Conservation (phyloP, 768 basidiomycete species). For the Amanita subjunquillea region DNA sequence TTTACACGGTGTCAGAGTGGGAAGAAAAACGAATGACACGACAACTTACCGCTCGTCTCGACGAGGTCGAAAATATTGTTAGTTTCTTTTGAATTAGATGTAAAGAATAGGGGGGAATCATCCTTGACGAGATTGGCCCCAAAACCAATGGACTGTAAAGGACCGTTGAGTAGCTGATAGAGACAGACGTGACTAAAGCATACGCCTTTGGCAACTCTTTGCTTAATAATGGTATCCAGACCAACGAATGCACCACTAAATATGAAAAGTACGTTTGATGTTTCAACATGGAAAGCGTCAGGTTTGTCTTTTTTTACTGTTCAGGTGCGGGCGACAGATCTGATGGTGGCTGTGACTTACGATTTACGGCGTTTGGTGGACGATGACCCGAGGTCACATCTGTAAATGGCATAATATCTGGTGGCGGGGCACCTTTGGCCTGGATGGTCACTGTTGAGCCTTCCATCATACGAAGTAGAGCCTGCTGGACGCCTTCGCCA, state of each 20-base stretch:
- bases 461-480: conserved; percentile 89
- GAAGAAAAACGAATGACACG: not conserved
- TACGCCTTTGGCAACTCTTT: conserved; percentile 78
- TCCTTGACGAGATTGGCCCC: conserved; percentile 29
- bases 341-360: conserved; percentile 16
- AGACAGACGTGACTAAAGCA: conserved; percentile 17
- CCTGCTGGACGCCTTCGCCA: conserved; percentile 95
- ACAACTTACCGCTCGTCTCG: conserved; percentile 51
- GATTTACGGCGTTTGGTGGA: conserved; percentile 26
- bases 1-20: conserved; percentile 12
- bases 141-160: conserved; percentile 79
- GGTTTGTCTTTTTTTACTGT: conserved; percentile 30
- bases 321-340: not conserved
- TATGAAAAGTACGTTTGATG: conserved; percentile 90
- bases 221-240: conserved; percentile 70
- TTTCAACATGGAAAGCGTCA: conserved; percentile 72
- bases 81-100: conserved; percentile 52
- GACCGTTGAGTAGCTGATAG: conserved; percentile 4
- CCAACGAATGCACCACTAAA: conserved; percentile 94
- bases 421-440: conserved; percentile 46
- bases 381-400: conserved; percentile 42
- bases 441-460: conserved; percentile 79
- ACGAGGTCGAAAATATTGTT: conserved; percentile 54
- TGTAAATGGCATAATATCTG: conserved; percentile 38
- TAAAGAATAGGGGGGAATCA: conserved; percentile 62